phyloP scores from a whole-genome alignment of 2,329 filamentous ascomycete species.

The Amauroascus verrucosus region DNA sequence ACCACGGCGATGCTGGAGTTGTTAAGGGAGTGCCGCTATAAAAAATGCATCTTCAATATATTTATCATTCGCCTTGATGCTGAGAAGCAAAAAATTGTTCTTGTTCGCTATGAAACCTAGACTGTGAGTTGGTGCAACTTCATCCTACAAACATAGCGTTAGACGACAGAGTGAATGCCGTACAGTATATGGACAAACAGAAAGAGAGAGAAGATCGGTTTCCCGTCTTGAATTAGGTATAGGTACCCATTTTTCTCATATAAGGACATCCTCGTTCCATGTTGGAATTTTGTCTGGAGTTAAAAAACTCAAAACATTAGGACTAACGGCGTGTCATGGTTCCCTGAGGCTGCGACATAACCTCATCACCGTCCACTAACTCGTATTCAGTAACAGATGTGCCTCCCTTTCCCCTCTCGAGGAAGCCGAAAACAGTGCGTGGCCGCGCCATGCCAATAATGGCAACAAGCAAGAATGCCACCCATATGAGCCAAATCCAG shows the following conservation, averaged over 20 bases:
- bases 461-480: not conserved
- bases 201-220: no score
- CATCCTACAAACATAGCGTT: no score
- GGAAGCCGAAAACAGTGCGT: not conserved
- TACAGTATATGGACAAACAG: no score
- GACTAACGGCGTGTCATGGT: not conserved
- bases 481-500: not conserved
- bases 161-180: no score
- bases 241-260: not conserved
- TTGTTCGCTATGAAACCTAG: no score
- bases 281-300: not conserved
- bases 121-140: no score
- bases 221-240: no score
- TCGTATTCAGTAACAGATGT: not conserved
- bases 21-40: no score
- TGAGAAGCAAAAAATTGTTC: no score
- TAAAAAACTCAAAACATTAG: not conserved
- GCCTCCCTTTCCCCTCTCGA: not conserved
- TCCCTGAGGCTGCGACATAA: not conserved
- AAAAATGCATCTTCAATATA: no score
- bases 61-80: no score
- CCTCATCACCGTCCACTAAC: conserved; percentile 5
- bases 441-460: not conserved
- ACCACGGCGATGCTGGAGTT: no score
- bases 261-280: not conserved